Evolutionary conservation across 1,284 basidiomycete species (phyloP), one percentile per base, ranked within the genome.

Genomic region (Fistulina hepatica): DNA sequence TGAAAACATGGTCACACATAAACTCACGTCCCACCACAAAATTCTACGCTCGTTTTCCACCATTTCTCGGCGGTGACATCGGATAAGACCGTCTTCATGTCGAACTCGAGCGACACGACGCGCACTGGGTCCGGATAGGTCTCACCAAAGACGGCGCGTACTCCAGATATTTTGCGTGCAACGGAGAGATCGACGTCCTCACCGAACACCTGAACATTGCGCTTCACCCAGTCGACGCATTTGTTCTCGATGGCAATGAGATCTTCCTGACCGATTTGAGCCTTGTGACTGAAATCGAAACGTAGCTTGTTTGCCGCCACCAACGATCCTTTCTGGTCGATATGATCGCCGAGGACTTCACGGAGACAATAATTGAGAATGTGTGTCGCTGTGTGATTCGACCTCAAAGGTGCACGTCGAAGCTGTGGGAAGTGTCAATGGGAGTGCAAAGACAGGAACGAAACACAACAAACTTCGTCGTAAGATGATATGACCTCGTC

Each of bases 351-450:
- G 7, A 97, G 77, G 3, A 91, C 74, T 56, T 97, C 93, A 21
- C 95, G 83, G 4, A 99, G 74, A 39, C 71, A 76, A 58, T 72
- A 98, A 67, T 98, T 98, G 53, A 99, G 84, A 48, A 99, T 94
- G 59, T 99, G 95, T 0, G 95, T 99, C 11, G 84, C 94, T 17
- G 94, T 98, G 66, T 99, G 95, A 56, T 99, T 98, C 64, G 92
- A 97, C 44, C 92, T 80, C 43, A 99, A 65, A 0, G 93, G 93
- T 82, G 86, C 92, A 43, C 95, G 77, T 35, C 94, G 88, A 30
- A 91, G 74, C 83, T 88, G 17, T n/a, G n/a, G n/a, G 8, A 40
- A 10, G 10, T 34, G 24, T 37, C 10, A 31, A 32, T 47, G 10
- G n/a, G n/a, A 52, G 41, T 16, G 9, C 8, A 21, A 21, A 21